Conservation (phyloP, 164 flowering plant genomes). For the Magnolia kwangsiensis region DNA sequence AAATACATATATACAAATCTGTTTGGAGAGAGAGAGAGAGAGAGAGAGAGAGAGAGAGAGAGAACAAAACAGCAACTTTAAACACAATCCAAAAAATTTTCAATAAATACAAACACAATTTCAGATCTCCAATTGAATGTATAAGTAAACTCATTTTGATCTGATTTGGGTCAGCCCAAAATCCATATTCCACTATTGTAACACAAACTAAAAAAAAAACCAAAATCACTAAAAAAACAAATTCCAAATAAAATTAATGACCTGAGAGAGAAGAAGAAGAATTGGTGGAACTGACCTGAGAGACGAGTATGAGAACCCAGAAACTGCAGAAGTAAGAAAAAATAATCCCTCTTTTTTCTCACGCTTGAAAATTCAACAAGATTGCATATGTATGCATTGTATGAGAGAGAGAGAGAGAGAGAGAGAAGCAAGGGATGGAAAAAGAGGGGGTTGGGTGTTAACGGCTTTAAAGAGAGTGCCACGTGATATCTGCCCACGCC, state of each 20-base stretch:
- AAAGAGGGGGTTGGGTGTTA: conserved; percentile 10
- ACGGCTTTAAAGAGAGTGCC: conserved; percentile 40
- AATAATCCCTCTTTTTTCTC: not conserved
- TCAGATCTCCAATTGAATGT: not conserved
- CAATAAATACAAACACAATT: not conserved
- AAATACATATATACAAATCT: not conserved
- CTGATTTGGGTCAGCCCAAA: conserved; percentile 3
- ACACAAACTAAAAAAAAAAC: not conserved
- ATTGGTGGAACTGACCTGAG: conserved; percentile 14
- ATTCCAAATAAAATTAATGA: not conserved
- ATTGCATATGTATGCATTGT: not conserved
- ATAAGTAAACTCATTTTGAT: not conserved
- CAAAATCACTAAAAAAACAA: not conserved
- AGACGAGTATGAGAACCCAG: conserved; percentile 4
- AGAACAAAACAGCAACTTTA: not conserved
- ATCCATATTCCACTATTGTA: not conserved
- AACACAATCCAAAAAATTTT: not conserved
- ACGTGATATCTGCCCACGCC: conserved; percentile 54
- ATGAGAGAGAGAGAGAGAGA: not conserved
- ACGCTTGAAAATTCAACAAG: conserved; percentile 2
- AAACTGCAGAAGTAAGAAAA: conserved; percentile 13
- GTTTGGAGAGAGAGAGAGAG: too few species aligned
- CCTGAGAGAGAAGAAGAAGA: not conserved
- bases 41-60: not conserved
- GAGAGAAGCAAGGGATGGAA: not conserved